Evolutionary conservation across 2,329 filamentous ascomycete genomes (phyloP).

Genomic region (Uncinocarpus reesii): DNA sequence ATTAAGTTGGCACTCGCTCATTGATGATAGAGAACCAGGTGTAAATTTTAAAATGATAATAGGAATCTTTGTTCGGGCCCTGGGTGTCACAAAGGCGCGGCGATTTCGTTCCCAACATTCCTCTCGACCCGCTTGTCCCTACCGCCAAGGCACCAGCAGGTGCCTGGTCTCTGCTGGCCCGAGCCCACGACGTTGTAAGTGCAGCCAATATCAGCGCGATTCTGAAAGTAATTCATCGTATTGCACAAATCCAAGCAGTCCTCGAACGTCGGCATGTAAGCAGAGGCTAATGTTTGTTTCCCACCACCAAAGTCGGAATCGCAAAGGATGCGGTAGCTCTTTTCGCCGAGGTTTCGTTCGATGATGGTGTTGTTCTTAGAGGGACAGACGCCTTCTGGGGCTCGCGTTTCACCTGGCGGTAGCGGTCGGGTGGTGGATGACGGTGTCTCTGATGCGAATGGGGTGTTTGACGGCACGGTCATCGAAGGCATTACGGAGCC

Average conservation of each 20-base stretch:
- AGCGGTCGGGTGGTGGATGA: background rate
- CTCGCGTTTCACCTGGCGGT: no score
- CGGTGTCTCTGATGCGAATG: background rate
- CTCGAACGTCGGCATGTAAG: background rate
- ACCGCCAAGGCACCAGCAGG: background rate
- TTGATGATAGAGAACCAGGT: no score
- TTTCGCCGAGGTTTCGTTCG: background rate
- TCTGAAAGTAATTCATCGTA: background rate
- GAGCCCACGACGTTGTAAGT: background rate
- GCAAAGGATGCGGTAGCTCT: background rate
- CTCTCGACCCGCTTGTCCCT: background rate
- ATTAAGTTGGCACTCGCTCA: no score
- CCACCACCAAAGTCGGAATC: background rate
- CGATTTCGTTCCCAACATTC: background rate
- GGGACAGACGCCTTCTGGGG: background rate
- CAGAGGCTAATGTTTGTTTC: background rate
- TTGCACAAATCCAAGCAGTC: background rate
- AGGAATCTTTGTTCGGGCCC: no score
- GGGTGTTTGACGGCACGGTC: background rate
- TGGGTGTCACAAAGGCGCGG: background rate
- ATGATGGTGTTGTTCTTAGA: background rate
- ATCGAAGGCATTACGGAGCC: background rate
- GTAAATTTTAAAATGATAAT: no score
- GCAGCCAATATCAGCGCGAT: background rate
- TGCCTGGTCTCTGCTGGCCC: background rate